A percentile compares a stretch with the other conserved stretches of the same genome.
Conservation (phyloP, 768 basidiomycete species). For the Agaricus sinodeliciosus region DNA sequence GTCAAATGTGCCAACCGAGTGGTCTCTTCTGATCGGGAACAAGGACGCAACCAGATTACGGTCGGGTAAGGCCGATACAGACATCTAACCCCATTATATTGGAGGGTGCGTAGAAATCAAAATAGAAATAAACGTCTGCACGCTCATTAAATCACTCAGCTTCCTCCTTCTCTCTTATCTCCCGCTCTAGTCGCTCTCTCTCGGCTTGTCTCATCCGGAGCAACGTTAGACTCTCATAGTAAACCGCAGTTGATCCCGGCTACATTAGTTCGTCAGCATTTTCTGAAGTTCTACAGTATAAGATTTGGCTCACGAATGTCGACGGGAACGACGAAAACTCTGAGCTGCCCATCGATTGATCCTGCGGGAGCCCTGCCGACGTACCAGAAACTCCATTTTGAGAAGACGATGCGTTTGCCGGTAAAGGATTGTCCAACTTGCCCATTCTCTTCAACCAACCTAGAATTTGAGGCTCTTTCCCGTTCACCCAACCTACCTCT, state of each 20-base stretch:
- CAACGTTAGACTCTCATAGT: slow-evolving; percentile 76
- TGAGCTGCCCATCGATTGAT: slow-evolving; percentile 22
- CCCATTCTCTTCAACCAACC: slow-evolving; percentile 70
- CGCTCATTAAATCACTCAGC: not conserved
- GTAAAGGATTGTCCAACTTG: slow-evolving; percentile 27
- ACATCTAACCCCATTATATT: too few species aligned
- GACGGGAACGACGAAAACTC: slow-evolving; percentile 61
- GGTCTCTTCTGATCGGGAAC: too few species aligned
- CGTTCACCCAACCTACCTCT: slow-evolving; percentile 69
- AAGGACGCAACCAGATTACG: too few species aligned
- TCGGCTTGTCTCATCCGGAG: slow-evolving; percentile 81
- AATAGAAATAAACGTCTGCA: too few species aligned
- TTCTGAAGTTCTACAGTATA: not conserved
- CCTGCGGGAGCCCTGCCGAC: slow-evolving; percentile 16
- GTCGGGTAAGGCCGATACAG: too few species aligned
- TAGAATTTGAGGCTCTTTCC: slow-evolving; percentile 67
- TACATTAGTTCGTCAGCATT: slow-evolving; percentile 11
- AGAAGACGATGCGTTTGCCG: not conserved
- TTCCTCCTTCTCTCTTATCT: slow-evolving; percentile 68
- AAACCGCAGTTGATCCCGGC: slow-evolving; percentile 29
- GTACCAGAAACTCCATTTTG: too few species aligned
- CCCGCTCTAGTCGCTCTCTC: slow-evolving; percentile 65
- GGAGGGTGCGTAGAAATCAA: too few species aligned
- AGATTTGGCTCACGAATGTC: slow-evolving; percentile 36
- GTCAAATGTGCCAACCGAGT: too few species aligned